Evolutionary conservation across 495 filamentous ascomycete genomes (phyloP).

Genomic region (Aspergillus kassunensis): DNA sequence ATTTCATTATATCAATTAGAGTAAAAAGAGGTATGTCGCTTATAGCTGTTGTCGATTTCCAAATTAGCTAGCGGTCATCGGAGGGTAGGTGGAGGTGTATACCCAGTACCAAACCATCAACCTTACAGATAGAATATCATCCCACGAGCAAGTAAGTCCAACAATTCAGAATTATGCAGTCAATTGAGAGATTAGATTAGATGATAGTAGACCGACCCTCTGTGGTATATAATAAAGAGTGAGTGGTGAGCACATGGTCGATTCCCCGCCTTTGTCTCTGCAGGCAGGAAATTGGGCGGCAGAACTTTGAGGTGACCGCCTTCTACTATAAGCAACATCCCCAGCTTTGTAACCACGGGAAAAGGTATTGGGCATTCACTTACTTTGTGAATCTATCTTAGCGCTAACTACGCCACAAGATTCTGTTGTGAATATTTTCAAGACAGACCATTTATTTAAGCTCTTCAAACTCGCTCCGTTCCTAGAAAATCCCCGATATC

Average conservation of each 20-base stretch:
- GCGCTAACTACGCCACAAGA: slow-evolving; percentile 6
- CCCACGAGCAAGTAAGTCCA: neutral
- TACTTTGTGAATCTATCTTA: neutral
- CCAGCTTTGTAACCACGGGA: slow-evolving; percentile 27
- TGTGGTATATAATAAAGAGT: too few species aligned
- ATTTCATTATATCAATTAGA: slow-evolving; percentile 15
- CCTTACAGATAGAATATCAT: neutral
- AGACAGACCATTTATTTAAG: slow-evolving; percentile 3
- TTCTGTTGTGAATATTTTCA: slow-evolving; percentile 14
- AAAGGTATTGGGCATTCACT: slow-evolving; percentile 19
- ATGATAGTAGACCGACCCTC: too few species aligned
- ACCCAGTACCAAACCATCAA: neutral
- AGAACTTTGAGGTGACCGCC: slow-evolving; percentile 23
- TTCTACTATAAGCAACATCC: slow-evolving; percentile 20
- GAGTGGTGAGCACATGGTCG: neutral
- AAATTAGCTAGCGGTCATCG: neutral
- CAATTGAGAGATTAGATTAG: neutral
- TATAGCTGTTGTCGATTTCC: neutral
- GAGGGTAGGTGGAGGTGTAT: neutral
- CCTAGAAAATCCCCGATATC: slow-evolving; percentile 1
- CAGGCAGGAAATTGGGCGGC: neutral
- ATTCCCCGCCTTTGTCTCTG: slow-evolving; percentile 3
- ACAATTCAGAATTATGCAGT: neutral
- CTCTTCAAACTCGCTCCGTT: neutral
- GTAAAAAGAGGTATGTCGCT: neutral